Evolutionary conservation across 805 yeast species (phyloP).

Genomic region (Yarrowia sp.): DNA sequence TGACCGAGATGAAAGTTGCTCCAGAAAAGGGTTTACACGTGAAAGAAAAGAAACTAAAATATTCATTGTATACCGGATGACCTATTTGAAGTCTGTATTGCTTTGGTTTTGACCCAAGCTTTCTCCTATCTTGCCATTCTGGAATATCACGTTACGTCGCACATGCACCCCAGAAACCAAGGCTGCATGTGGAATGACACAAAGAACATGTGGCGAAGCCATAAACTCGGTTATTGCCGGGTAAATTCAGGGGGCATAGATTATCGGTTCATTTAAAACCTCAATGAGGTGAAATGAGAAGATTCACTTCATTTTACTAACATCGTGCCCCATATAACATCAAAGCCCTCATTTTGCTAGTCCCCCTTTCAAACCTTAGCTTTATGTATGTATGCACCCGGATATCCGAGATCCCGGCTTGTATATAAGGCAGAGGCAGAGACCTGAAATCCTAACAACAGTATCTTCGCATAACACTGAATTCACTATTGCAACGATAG

Average conservation of each 20-base stretch:
- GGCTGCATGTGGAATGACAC: neutral
- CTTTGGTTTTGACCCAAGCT: neutral
- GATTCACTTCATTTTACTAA: neutral
- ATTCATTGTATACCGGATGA: neutral
- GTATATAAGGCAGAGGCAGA: neutral
- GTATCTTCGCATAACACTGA: neutral
- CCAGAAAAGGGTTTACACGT: neutral
- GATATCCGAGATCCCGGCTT: neutral
- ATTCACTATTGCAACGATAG: too few species aligned
- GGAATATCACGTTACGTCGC: constrained; percentile 1
- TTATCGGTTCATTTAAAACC: too few species aligned
- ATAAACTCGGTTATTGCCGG: too few species aligned
- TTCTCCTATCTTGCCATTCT: neutral
- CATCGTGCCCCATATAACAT: too few species aligned
- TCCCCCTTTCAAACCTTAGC: constrained; percentile 5
- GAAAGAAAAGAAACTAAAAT: neutral
- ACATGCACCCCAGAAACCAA: neutral
- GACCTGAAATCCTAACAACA: too few species aligned
- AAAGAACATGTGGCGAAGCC: too few species aligned
- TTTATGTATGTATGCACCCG: neutral
- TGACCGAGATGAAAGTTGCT: neutral
- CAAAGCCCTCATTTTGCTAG: constrained; percentile 9
- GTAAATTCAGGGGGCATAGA: too few species aligned
- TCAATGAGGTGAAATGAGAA: too few species aligned
- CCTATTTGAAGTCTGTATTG: too few species aligned